Evolutionary conservation across 2,329 filamentous ascomycete species (phyloP).

Genomic region (Epichloe bromicola): DNA sequence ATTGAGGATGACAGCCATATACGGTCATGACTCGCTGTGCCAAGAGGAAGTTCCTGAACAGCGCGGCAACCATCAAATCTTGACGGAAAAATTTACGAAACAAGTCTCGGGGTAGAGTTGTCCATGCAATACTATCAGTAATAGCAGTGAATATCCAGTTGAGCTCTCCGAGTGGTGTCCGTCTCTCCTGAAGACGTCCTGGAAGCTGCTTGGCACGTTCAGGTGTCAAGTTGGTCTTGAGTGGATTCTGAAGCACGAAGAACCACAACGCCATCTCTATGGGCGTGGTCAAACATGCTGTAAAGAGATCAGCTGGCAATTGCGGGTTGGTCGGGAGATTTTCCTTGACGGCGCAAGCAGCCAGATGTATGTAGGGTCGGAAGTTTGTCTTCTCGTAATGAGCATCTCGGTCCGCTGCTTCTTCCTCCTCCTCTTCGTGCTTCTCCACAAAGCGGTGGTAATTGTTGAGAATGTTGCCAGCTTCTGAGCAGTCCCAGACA

Average conservation of each 20-base stretch:
- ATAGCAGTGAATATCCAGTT: constrained; percentile 99
- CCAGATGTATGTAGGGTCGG: constrained; percentile 69
- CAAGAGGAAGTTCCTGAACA: constrained; percentile 92
- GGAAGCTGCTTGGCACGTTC: constrained; percentile 82
- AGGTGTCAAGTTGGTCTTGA: constrained; percentile 54
- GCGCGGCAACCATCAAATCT: constrained; percentile 95
- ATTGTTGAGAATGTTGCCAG: constrained; percentile 88
- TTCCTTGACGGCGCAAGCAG: constrained; percentile 81
- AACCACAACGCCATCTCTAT: constrained; percentile 96
- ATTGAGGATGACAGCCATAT: constrained; percentile 90
- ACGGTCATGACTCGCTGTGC: constrained; percentile 92
- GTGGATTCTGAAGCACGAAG: constrained; percentile 86
- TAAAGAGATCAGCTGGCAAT: constrained; percentile 89
- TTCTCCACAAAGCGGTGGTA: constrained; percentile 92
- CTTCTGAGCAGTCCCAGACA: constrained; percentile 95
- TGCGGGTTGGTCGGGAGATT: constrained; percentile 90
- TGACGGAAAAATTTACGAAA: constrained; percentile 97
- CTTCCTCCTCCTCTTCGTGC: constrained; percentile 78
- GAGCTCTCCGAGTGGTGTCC: constrained; percentile 86
- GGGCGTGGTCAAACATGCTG: constrained; percentile 86
- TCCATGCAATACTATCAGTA: constrained; percentile 98
- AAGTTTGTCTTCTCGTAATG: constrained; percentile 67
- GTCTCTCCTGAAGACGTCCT: constrained; percentile 78
- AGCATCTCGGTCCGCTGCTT: constrained; percentile 62
- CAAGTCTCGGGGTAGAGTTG: constrained; percentile 73